Conservation (phyloP, 2,329 filamentous ascomycete species). For the Elsinoe ampelina region DNA sequence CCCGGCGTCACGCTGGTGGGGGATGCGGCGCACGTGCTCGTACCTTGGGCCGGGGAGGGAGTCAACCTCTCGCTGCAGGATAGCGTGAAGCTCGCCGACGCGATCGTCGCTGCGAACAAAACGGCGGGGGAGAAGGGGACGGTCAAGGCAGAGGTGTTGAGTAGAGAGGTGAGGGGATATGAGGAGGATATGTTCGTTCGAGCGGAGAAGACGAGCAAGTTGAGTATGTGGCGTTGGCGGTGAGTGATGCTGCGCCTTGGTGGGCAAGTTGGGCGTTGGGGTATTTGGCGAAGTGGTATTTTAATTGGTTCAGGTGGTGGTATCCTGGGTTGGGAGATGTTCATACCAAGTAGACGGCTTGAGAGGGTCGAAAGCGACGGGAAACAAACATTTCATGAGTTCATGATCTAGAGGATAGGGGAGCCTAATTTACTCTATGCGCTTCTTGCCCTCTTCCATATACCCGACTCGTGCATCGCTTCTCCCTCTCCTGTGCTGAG, state of each 20-base stretch:
- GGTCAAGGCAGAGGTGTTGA: background rate
- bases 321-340: slow-evolving; percentile 6
- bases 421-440: slow-evolving; percentile 60
- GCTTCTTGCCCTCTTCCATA: slow-evolving; percentile 96
- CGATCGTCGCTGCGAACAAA: slow-evolving; percentile 24
- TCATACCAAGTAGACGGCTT: background rate
- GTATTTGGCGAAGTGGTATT: slow-evolving; percentile 24
- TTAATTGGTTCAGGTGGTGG: slow-evolving; percentile 16
- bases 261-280: slow-evolving; percentile 17
- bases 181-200: slow-evolving; percentile 32
- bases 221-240: slow-evolving; percentile 24
- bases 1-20: slow-evolving; percentile 33
- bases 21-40: slow-evolving; percentile 35
- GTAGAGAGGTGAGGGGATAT: slow-evolving; percentile 24
- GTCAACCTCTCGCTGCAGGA: slow-evolving; percentile 32
- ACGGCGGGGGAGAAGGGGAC: slow-evolving; percentile 6
- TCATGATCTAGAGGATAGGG: background rate
- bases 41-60: slow-evolving; percentile 27
- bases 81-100: slow-evolving; percentile 26
- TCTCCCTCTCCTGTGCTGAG: slow-evolving; percentile 66
- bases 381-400: background rate
- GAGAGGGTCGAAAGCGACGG: background rate
- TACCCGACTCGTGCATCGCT: slow-evolving; percentile 75
- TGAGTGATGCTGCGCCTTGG: slow-evolving; percentile 19
- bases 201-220: slow-evolving; percentile 26